Evolutionary conservation across 148 eudicot genomes (phyloP), one percentile per base, ranked within the genome.

Genomic region (Dysphania ambrosioides): DNA sequence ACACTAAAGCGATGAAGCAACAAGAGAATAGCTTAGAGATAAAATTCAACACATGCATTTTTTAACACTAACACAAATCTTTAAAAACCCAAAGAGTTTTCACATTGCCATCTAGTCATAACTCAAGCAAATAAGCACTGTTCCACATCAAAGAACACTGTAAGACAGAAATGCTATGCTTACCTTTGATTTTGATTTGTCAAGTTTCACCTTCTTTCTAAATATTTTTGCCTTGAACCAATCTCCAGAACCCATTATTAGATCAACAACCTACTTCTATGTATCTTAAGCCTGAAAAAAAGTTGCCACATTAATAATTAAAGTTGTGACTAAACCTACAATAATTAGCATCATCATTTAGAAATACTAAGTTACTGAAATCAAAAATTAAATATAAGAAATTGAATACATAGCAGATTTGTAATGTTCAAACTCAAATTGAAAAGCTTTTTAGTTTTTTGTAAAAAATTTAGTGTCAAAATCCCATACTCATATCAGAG

Each of bases 201-300:
- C 80, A 77, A 68, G 67, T 80, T 87, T 89, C 60, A 72, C 82
- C 85, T 90, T 95, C 92, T 86, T 95, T 75, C 78, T 73, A 66
- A 83, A 75, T 57, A 88, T 85, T 76, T 92, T 81, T 56, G 81
- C 83, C 88, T 88, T 95, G 32, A 95, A 83, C 96, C 98, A 95
- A 83, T 86, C 84, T 71, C 96, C 92, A 65, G 97, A 88, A 35
- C 96, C 93, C 97, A 91, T 94, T 80, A 57, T 68, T 55, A 53
- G 66, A 70, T 72, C 77, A 74, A 78, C 47, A 70, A 15, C 71
- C 57, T 63, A 65, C 32, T 38, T 75, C 53, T 68, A 47, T 24
- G 44, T 49, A 40, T 72, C 61, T 42, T 41, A 69, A 23, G 47
- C 71, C 83, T 75, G 68, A 27, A 76, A 71, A 71, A 53, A 34